These are phyloP conservation scores for Cladosporium velox DNA, from an alignment of 2,329 filamentous ascomycete species.

Conservation along the genomic window DNA sequence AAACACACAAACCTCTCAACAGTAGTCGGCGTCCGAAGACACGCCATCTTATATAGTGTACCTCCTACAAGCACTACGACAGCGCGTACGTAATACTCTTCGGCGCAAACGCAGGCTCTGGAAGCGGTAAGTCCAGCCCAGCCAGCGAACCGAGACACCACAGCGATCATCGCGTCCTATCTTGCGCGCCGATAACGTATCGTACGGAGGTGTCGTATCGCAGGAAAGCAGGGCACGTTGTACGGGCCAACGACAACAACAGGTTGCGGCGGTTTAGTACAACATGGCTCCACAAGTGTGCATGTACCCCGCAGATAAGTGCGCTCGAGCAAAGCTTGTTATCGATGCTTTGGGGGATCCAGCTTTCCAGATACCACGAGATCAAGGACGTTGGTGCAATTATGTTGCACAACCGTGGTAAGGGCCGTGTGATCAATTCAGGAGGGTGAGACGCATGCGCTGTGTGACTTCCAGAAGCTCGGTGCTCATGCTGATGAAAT, in stretches of 20 bases:
- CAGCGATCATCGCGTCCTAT: neutral
- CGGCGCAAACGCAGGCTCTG: neutral
- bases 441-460: neutral
- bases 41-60: constrained; percentile 2
- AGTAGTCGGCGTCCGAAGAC: neutral
- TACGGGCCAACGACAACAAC: neutral
- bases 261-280: neutral
- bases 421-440: neutral
- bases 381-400: neutral
- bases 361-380: neutral
- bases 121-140: neutral
- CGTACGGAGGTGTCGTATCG: neutral
- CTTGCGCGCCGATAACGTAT: neutral
- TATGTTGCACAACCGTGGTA: neutral
- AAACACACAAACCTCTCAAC: neutral
- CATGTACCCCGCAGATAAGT: constrained; percentile 9
- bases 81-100: constrained; percentile 1
- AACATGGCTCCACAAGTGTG: neutral
- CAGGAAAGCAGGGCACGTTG: neutral
- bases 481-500: neutral
- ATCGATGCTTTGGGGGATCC: neutral
- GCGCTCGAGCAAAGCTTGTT: constrained; percentile 1
- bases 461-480: neutral
- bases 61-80: neutral
- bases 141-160: neutral